These are phyloP conservation scores for Rhipidocladum racemiflorum DNA, from an alignment of 176 grass and related monocot species.

Conservation along the genomic window DNA sequence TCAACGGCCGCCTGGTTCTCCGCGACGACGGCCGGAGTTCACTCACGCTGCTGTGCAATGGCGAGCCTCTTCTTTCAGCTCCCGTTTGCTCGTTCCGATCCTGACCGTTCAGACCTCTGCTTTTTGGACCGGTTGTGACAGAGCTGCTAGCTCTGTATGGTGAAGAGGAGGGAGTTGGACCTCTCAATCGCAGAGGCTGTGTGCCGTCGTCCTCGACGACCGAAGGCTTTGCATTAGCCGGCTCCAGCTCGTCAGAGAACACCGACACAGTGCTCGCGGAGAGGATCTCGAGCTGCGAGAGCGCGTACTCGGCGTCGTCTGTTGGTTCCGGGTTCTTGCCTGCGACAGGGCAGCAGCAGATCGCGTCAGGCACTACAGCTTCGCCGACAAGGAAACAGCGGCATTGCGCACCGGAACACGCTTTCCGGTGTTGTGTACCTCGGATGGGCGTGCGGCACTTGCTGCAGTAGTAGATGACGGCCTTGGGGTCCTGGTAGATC, in stretches of 20 bases:
- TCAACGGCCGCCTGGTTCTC: constrained; percentile 33
- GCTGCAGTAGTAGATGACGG: constrained; percentile 60
- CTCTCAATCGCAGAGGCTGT: not conserved
- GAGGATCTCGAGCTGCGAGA: constrained; percentile 59
- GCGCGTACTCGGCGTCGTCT: constrained; percentile 45
- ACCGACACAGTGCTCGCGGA: constrained; percentile 41
- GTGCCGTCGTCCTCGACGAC: not conserved
- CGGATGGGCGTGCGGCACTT: constrained; percentile 57
- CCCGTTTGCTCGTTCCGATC: not conserved
- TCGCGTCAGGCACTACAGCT: not conserved
- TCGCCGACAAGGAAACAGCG: not conserved
- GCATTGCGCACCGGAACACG: not conserved
- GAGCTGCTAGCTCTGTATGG: constrained; percentile 23
- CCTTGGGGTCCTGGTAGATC: constrained; percentile 59
- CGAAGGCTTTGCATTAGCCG: not conserved
- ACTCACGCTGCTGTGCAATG: constrained; percentile 17
- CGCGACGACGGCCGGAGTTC: constrained; percentile 47
- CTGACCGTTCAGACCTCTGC: not conserved
- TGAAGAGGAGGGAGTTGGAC: not conserved
- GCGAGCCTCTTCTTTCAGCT: not conserved
- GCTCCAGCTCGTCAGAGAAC: constrained; percentile 49
- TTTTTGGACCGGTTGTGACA: constrained; percentile 20
- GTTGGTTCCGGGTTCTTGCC: constrained; percentile 46
- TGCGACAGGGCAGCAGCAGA: constrained; percentile 1
- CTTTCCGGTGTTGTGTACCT: not conserved